Conservation (phyloP, 192 early-diverging fungal genomes). For the Lobosporangium transversale region DNA sequence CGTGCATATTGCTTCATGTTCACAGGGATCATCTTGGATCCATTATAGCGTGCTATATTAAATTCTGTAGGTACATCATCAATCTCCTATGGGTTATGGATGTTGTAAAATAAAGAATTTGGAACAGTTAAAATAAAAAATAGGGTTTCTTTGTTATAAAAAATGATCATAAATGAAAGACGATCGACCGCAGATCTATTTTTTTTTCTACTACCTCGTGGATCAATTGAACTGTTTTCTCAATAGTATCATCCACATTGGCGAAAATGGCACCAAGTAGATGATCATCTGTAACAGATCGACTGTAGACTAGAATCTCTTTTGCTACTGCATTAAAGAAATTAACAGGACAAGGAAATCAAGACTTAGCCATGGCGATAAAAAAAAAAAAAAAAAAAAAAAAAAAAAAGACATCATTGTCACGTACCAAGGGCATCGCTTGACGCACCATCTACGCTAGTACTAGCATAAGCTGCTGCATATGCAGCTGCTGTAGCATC, state of each 20-base stretch:
- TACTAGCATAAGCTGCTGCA: background rate
- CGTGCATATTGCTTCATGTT: slow-evolving; percentile 67
- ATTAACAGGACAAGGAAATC: background rate
- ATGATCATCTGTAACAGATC: slow-evolving; percentile 54
- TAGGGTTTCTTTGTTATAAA: background rate
- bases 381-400: slow-evolving; percentile 4
- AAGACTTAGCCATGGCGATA: background rate
- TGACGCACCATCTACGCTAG: background rate
- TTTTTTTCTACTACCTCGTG: slow-evolving; percentile 60
- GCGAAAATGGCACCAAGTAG: slow-evolving; percentile 71
- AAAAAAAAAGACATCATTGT: background rate
- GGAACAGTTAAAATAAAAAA: background rate
- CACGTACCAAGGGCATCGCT: slow-evolving; percentile 6
- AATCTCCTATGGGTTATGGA: slow-evolving; percentile 58
- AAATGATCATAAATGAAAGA: background rate
- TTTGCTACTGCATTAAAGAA: slow-evolving; percentile 35
- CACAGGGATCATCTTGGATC: slow-evolving; percentile 67
- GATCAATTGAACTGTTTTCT: slow-evolving; percentile 48
- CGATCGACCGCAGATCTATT: too few relatives aligned
- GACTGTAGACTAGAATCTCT: slow-evolving; percentile 67
- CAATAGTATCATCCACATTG: slow-evolving; percentile 57
- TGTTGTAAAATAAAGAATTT: background rate
- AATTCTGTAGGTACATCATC: slow-evolving; percentile 64
- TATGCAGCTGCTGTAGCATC: background rate
- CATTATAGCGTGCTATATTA: slow-evolving; percentile 62